Evolutionary conservation across 805 yeast species (phyloP).

Genomic region (Kluyveromyces siamensis): DNA sequence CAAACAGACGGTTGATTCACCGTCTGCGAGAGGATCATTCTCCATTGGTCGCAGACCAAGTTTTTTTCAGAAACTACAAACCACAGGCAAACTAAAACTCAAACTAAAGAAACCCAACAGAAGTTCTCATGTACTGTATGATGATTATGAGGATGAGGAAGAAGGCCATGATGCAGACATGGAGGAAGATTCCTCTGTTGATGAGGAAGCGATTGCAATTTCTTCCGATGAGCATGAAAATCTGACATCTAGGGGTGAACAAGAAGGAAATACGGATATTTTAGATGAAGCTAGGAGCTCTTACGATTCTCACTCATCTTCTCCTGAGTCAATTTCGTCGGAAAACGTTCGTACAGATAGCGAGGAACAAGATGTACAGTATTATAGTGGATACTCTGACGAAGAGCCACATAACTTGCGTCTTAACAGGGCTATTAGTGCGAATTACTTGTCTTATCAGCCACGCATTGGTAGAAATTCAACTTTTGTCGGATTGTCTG

Average conservation of each 20-base stretch:
- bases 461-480: constrained; percentile 94
- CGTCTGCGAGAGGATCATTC: constrained; percentile 8
- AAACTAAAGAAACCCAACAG: background rate
- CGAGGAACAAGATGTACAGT: constrained; percentile 4
- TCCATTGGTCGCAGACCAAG: constrained; percentile 1
- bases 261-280: background rate
- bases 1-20: constrained; percentile 10
- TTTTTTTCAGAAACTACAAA: background rate
- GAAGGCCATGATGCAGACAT: constrained; percentile 11
- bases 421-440: constrained; percentile 34
- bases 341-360: background rate
- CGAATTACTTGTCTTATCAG: constrained; percentile 75
- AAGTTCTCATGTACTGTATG: constrained; percentile 9
- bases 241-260: background rate
- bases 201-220: constrained; percentile 4
- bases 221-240: background rate
- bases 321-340: background rate
- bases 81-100: background rate
- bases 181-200: constrained; percentile 7
- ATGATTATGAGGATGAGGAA: constrained; percentile 21
- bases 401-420: constrained; percentile 9
- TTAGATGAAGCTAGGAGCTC: background rate
- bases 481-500: constrained; percentile 72
- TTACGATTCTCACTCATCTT: background rate
- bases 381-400: constrained; percentile 23